These are phyloP conservation scores for Alternaria brassicicola DNA, from an alignment of 2,329 filamentous ascomycete species.

Conservation along the genomic window DNA sequence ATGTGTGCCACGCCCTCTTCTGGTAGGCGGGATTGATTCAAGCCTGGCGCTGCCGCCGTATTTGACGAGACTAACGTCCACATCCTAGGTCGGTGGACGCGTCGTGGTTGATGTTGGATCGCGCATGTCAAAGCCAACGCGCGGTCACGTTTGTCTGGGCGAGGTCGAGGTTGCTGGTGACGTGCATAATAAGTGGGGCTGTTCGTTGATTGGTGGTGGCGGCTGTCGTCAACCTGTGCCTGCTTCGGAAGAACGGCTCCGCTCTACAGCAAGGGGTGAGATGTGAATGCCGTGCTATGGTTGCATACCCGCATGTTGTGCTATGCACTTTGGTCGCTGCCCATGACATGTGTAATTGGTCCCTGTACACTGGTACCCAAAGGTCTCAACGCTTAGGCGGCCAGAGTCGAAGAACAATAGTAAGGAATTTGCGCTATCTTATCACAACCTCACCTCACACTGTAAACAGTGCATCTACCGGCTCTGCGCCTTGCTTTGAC, in stretches of 20 bases:
- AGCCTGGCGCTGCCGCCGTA: neutral
- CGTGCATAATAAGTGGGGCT: conserved; percentile 17
- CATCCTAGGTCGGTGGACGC: conserved; percentile 25
- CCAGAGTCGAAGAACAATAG: conserved; percentile 42
- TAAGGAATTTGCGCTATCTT: conserved; percentile 33
- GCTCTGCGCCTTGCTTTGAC: neutral
- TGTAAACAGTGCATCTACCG: conserved; percentile 16
- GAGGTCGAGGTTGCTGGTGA: conserved; percentile 8
- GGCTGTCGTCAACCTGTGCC: neutral
- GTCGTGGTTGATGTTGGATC: conserved; percentile 18
- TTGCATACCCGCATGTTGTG: neutral
- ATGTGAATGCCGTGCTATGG: neutral
- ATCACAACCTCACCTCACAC: conserved; percentile 12
- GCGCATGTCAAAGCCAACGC: conserved; percentile 13
- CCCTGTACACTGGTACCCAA: neutral
- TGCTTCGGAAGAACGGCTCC: neutral
- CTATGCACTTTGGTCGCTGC: neutral
- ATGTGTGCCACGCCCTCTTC: conserved; percentile 13
- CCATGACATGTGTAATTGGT: neutral
- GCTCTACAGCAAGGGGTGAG: neutral
- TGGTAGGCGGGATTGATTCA: conserved; percentile 1
- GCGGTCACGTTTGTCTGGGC: conserved; percentile 20
- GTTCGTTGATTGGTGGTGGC: conserved; percentile 1
- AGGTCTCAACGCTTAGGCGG: conserved; percentile 26
- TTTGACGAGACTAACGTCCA: conserved; percentile 18